These are phyloP conservation scores for Didymella arachidicola DNA, from an alignment of 2,329 filamentous ascomycete genomes.

Conservation along the genomic window DNA sequence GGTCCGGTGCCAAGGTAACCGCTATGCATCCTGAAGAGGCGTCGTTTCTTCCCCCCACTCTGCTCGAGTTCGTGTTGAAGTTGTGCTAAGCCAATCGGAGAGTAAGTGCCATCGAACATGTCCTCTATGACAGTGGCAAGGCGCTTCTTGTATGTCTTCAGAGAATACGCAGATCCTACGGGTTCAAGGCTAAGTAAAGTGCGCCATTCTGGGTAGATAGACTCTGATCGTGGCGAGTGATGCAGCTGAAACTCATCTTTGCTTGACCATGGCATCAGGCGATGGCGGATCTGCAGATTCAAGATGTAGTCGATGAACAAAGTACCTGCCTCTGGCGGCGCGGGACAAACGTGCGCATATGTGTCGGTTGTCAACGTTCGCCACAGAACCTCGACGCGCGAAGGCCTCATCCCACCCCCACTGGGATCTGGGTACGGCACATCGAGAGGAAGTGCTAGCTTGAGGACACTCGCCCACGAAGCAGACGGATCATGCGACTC, in stretches of 20 bases:
- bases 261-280: conserved; percentile 39
- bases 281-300: conserved; percentile 39
- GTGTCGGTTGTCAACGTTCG: conserved; percentile 36
- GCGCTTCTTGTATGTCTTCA: background rate
- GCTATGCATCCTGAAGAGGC: background rate
- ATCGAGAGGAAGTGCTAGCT: background rate
- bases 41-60: background rate
- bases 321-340: conserved; percentile 18
- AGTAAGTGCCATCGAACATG: background rate
- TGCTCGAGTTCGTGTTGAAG: background rate
- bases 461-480: background rate
- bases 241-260: conserved; percentile 38
- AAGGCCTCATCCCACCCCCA: conserved; percentile 12
- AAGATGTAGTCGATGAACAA: conserved; percentile 40
- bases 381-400: conserved; percentile 37
- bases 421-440: background rate
- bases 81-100: background rate
- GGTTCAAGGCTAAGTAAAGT: conserved; percentile 5
- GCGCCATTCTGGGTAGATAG: conserved; percentile 39
- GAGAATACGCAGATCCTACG: background rate
- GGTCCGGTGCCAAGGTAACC: conserved; percentile 27
- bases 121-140: background rate
- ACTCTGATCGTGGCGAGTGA: conserved; percentile 34
- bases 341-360: conserved; percentile 29
- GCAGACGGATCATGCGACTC: background rate